These are phyloP conservation scores for Iberis pinnata DNA, from an alignment of 345 rosid genomes.

Conservation along the genomic window DNA sequence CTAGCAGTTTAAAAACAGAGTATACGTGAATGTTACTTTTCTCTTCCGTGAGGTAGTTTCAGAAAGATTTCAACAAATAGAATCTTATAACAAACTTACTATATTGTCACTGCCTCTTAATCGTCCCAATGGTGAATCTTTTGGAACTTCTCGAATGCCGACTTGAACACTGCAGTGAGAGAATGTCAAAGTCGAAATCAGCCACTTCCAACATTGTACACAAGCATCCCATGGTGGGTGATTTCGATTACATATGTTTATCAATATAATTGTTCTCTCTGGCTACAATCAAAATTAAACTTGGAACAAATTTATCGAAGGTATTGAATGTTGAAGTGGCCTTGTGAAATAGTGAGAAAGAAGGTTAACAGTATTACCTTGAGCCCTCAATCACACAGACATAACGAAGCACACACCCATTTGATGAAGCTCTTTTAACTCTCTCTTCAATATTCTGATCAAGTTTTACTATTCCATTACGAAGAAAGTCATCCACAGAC, in stretches of 20 bases:
- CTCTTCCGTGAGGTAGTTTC: neutral
- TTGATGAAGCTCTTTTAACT: conserved; percentile 61
- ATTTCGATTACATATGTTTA: too few relatives aligned
- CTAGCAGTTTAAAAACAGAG: neutral
- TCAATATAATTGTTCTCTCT: neutral
- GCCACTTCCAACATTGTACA: neutral
- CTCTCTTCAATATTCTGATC: conserved; percentile 59
- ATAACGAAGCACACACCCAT: conserved; percentile 80
- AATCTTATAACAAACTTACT: conserved; percentile 36
- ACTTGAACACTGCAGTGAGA: conserved; percentile 59
- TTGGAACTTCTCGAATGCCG: conserved; percentile 83
- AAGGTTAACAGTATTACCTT: conserved; percentile 40
- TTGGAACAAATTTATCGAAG: neutral
- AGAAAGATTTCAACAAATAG: neutral
- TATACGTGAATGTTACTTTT: neutral
- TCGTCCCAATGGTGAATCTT: conserved; percentile 75
- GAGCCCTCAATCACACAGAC: conserved; percentile 71
- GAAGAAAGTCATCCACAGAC: conserved; percentile 70
- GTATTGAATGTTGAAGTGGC: neutral
- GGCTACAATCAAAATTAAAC: neutral
- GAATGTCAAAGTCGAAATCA: conserved; percentile 10
- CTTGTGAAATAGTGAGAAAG: neutral
- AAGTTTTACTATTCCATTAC: conserved; percentile 46
- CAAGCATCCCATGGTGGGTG: too few relatives aligned
- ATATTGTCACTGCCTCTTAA: conserved; percentile 90